Evolutionary conservation across 202 grass and related monocot species (phyloP), one percentile per base, ranked within the genome.

Genomic region (Eragrostis tef): DNA sequence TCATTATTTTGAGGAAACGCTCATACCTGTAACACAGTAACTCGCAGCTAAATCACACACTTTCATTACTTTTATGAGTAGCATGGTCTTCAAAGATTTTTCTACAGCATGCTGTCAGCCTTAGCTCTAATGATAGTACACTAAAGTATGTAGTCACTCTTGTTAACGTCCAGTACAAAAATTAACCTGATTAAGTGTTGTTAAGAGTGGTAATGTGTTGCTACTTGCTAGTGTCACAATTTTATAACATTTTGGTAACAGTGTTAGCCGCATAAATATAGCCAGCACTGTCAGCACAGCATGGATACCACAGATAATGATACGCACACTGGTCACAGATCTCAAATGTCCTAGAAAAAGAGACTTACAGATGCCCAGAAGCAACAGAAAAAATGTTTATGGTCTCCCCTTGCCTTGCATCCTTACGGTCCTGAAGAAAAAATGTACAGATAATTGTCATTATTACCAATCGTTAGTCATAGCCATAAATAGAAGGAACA

Each of bases 311-410:
- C 49, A 86, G 44, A 67, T 29, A 79, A 74, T 79, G 68, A 31
- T 36, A 47, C 31, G 25, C 52, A 81, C 48, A 64, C 75, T 47
- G 44, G 44, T 64, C 57, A 71, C 21, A 66, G 19, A 75, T 15
- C 36, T 27, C 44, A 46, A 62, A 77, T 29, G 8, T 74, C 9
- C 61, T 83, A 46, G 51, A 75, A 81, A 82, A 42, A 22, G 48
- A 72, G 71, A 92, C 95, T 93, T 88, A 98, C 95, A 98, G 69
- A 88, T 98, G 95, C 17, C 95, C 95, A 71, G 95, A 98, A 85
- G 95, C 95, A 94, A 98, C 90, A 83, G 95, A 98, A 87, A 98
- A 98, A 73, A 98, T 98, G 74, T 98, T 98, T 80, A 98, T 98
- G 13, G 88, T 94, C 58, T 98, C 88, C 83, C 95, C 95, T 69